Evolutionary conservation across 208 protist genomes (phyloP), one percentile per base, ranked within the genome.

Genomic region (Naegleria lovaniensis): DNA sequence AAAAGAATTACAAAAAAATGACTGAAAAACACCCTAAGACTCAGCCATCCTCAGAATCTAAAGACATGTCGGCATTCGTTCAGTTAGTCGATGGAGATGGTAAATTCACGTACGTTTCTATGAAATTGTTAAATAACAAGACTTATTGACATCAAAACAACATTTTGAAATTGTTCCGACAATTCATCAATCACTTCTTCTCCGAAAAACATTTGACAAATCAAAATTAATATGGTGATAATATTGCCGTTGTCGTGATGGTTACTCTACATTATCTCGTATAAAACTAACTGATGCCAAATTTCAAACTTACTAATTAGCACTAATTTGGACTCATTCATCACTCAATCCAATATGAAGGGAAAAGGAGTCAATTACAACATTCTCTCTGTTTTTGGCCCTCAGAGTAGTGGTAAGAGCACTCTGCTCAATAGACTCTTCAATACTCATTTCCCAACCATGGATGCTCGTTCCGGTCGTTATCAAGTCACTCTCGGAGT

Each of bases 371-470:
- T 92, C 43, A 94, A 96, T 88, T 97, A 96, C 88, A 93, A 91
- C 29, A 93, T 99, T 0, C 95, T 99, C 13, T 95, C 97, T 55
- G 97, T 99, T 51, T 96, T 99, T 88, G 98, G 98, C 41, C 96
- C 95, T 6, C 98, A 99, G 93, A 98, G 96, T 92, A 98, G 96
- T 92, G 98, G 98, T 83, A 99, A 99, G 92, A 98, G 96, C 58
- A 99, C 98, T 15, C 93, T 99, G 79, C 94, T 99, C 6, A 99
- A 99, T 92, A 91, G 95, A 39, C 94, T 99, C 33, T 99, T 99
- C 93, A 94, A 93, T 40, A 99, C 98, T 0, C 89, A 94, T 51
- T 99, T 99, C 91, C 93, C 96, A 89, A 98, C 97, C 39, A 96
- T 99, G 93, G 94, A 99, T 88, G 96, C 96, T 55, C 87, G 86